Conservation (phyloP, 2,329 filamentous ascomycete genomes). For the Colletotrichum tofieldiae region DNA sequence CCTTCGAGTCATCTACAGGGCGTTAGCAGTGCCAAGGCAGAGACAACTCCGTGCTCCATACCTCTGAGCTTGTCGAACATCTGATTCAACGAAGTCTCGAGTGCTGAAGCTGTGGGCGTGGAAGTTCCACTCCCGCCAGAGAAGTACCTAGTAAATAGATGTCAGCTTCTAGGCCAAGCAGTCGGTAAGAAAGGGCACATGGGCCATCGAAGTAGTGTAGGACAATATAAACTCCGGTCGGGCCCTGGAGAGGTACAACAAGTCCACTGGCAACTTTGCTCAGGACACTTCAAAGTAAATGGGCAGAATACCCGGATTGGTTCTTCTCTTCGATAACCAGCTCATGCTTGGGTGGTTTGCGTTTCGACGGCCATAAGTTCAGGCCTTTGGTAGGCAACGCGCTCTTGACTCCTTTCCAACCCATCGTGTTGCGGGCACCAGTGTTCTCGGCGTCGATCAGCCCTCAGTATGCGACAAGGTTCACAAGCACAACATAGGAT, state of each 20-base stretch:
- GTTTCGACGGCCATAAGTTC: constrained; percentile 51
- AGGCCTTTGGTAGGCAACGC: constrained; percentile 54
- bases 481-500: background rate
- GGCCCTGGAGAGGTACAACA: background rate
- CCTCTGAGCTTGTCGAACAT: constrained; percentile 67
- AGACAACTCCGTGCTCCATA: constrained; percentile 46
- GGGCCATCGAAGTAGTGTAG: background rate
- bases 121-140: constrained; percentile 45
- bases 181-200: background rate
- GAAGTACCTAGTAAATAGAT: constrained; percentile 50
- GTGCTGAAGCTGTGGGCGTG: constrained; percentile 49
- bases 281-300: constrained; percentile 14
- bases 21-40: constrained; percentile 19
- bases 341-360: constrained; percentile 45
- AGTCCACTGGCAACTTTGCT: constrained; percentile 38
- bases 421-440: constrained; percentile 49
- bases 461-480: background rate
- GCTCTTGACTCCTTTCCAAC: constrained; percentile 56
- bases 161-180: constrained; percentile 8
- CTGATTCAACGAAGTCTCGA: constrained; percentile 59
- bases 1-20: constrained; percentile 60
- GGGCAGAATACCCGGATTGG: constrained; percentile 39
- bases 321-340: constrained; percentile 32
- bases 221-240: background rate
- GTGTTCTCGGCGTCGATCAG: constrained; percentile 13